Conservation (phyloP, 139 green algal species). For the Chlamydomonas eustigma region DNA sequence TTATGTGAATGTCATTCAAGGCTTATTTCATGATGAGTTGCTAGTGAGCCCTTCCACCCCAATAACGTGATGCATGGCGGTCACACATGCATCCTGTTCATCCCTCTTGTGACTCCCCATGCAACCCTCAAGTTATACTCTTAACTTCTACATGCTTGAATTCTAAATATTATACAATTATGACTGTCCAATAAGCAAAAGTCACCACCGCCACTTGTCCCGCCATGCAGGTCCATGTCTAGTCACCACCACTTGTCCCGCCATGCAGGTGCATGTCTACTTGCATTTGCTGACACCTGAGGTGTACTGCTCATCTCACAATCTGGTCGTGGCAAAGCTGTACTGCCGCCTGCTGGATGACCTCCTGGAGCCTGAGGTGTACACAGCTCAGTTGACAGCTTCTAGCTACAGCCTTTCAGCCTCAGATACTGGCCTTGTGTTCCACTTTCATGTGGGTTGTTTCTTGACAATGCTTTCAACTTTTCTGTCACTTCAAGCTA, state of each 20-base stretch:
- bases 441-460: slow-evolving; percentile 7
- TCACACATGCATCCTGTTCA: no score
- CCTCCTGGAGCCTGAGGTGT: slow-evolving; percentile 29
- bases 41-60: no score
- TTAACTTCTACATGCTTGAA: no score
- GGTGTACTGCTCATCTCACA: slow-evolving; percentile 25
- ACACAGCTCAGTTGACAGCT: slow-evolving; percentile 30
- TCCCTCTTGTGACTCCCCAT: not conserved
- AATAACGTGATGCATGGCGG: no score
- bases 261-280: slow-evolving; percentile 30
- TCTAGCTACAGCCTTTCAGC: slow-evolving; percentile 19
- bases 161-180: no score
- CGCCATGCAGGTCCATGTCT: slow-evolving; percentile 27
- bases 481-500: no score
- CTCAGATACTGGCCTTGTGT: slow-evolving; percentile 24
- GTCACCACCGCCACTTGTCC: no score
- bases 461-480: no score
- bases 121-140: no score
- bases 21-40: no score
- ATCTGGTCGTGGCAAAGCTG: slow-evolving; percentile 32
- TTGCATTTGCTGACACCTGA: slow-evolving; percentile 32
- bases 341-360: slow-evolving; percentile 32
- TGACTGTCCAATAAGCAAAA: no score
- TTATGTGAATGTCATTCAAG: no score
- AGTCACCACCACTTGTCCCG: not conserved